Percentiles rank a stretch among this genome's conserved stretches.
Conservation (phyloP, 2,329 filamentous ascomycete species). For the Cladosporium sp. region DNA sequence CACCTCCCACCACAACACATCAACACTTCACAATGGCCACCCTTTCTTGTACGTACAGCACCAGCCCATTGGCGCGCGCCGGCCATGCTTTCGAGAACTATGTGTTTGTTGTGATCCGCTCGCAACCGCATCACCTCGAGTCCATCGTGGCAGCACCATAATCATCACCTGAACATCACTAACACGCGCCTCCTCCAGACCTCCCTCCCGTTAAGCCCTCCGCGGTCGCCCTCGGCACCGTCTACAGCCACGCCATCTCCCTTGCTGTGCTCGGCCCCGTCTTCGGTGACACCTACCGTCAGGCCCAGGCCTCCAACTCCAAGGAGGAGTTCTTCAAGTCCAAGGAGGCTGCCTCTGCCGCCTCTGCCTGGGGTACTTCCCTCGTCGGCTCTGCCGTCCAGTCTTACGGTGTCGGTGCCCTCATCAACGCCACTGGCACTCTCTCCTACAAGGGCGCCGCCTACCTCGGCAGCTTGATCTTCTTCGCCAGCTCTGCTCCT, state of each 20-base stretch:
- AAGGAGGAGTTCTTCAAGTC: conserved; percentile 96
- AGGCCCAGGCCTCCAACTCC: conserved; percentile 85
- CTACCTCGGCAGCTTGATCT: conserved; percentile 88
- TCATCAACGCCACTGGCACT: conserved; percentile 86
- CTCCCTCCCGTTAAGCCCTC: conserved; percentile 91
- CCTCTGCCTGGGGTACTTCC: conserved; percentile 85
- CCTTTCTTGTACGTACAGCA: conserved; percentile 55
- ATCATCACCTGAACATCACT: neutral
- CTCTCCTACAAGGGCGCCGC: conserved; percentile 96
- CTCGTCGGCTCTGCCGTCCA: conserved; percentile 79
- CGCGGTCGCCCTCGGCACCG: conserved; percentile 90
- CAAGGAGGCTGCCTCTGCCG: conserved; percentile 86
- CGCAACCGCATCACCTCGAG: conserved; percentile 3
- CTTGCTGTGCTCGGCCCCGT: conserved; percentile 83
- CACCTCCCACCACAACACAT: conserved; percentile 7
- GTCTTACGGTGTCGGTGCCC: conserved; percentile 47
- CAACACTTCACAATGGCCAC: conserved; percentile 51
- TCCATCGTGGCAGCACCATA: conserved; percentile 7
- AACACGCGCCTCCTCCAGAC: conserved; percentile 45
- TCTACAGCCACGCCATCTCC: conserved; percentile 92
- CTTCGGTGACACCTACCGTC: conserved; percentile 93
- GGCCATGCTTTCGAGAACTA: conserved; percentile 1
- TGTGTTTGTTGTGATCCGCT: conserved; percentile 13
- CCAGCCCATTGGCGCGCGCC: conserved; percentile 4
- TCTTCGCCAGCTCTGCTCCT: conserved; percentile 85